A percentile compares a stretch with the other conserved stretches of the same genome.
Conservation (phyloP, 441 rosid genomes). For the Melastoma candidum region DNA sequence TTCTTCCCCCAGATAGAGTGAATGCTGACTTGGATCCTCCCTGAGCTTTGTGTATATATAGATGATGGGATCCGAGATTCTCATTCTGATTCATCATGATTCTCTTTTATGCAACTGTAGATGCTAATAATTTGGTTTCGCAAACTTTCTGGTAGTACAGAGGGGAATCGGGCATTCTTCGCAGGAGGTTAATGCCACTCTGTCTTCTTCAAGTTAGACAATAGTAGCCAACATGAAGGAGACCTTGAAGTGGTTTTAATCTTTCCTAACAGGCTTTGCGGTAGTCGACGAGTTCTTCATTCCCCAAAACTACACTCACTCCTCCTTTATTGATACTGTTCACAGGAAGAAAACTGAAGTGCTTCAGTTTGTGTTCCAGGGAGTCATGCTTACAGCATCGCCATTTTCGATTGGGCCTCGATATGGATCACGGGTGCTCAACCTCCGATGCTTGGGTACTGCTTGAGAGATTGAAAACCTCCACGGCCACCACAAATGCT, state of each 20-base stretch:
- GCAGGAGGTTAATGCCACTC: constrained; percentile 66
- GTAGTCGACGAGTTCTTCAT: constrained; percentile 22
- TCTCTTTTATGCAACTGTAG: not conserved
- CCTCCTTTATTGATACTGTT: not conserved
- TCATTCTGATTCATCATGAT: too few relatives aligned
- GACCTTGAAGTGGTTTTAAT: constrained; percentile 53
- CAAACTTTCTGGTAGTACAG: constrained; percentile 54
- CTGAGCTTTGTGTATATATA: not conserved
- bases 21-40: constrained; percentile 2
- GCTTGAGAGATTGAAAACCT: constrained; percentile 44
- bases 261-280: constrained; percentile 66
- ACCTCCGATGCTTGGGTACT: constrained; percentile 69
- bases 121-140: constrained; percentile 9
- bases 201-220: constrained; percentile 47
- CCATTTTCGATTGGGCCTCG: constrained; percentile 51
- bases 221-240: constrained; percentile 47
- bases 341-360: not conserved
- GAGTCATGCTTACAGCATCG: constrained; percentile 57
- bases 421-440: constrained; percentile 69
- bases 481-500: constrained; percentile 1
- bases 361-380: constrained; percentile 36
- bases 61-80: too few relatives aligned
- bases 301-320: not conserved
- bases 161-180: constrained; percentile 71
- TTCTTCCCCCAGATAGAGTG: constrained; percentile 1